Evolutionary conservation across 1,284 basidiomycete species (phyloP).

Genomic region (Microbotryum lychnidis-dioicae): DNA sequence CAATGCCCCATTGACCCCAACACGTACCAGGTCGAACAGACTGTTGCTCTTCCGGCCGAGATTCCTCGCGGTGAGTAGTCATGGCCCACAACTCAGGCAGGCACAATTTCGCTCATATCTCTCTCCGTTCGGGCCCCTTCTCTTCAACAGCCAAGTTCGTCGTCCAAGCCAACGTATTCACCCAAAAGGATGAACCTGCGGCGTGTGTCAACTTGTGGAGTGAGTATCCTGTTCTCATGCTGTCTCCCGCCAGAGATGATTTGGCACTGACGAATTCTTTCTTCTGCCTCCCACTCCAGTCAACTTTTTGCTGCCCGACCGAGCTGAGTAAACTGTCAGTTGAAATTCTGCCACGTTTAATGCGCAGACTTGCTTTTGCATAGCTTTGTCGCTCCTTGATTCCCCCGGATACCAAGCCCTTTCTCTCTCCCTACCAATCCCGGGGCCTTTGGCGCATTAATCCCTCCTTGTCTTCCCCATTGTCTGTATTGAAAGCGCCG

Average conservation of each 20-base stretch:
- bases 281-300: constrained; percentile 41
- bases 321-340: background rate
- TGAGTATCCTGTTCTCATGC: background rate
- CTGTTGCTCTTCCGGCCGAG: constrained; percentile 73
- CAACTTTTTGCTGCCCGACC: constrained; percentile 43
- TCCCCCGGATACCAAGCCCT: background rate
- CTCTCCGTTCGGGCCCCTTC: constrained; percentile 10
- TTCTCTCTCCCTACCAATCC: background rate
- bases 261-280: background rate
- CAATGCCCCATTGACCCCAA: constrained; percentile 71
- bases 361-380: background rate
- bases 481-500: background rate
- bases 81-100: background rate
- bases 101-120: background rate
- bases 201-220: constrained; percentile 62
- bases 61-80: constrained; percentile 67
- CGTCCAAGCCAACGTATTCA: constrained; percentile 64
- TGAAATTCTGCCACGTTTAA: background rate
- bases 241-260: background rate
- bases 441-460: background rate
- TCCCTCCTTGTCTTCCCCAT: background rate
- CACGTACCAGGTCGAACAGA: constrained; percentile 62
- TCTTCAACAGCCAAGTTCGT: constrained; percentile 65
- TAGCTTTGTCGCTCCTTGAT: background rate
- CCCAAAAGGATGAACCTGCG: constrained; percentile 66